Evolutionary conservation across 257 asterid genomes (phyloP).

Genomic region (Nicotiana sylvestris): DNA sequence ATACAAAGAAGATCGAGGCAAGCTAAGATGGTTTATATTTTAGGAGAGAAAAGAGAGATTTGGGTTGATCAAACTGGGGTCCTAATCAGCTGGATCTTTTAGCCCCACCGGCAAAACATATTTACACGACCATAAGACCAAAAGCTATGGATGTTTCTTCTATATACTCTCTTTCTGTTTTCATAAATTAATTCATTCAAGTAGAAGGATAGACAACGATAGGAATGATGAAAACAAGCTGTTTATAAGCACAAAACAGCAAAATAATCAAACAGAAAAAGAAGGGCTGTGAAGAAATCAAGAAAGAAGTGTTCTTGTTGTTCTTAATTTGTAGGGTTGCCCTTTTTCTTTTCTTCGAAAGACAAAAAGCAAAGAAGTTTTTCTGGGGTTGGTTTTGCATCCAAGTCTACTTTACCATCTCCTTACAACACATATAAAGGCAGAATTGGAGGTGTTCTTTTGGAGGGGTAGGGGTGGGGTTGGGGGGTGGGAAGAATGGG

Average conservation of each 20-base stretch:
- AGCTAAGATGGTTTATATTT: too few species aligned
- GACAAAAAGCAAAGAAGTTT: not conserved
- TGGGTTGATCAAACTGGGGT: too few species aligned
- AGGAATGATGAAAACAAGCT: too few species aligned
- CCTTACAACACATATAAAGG: not conserved
- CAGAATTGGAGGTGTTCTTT: not conserved
- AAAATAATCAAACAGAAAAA: too few species aligned
- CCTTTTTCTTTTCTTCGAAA: not conserved
- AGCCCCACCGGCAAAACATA: too few species aligned
- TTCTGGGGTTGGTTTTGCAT: conserved; percentile 38
- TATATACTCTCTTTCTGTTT: too few species aligned
- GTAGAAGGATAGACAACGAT: not conserved
- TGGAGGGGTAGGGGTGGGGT: not conserved
- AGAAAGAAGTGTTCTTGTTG: not conserved
- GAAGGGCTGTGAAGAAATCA: not conserved
- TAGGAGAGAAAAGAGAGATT: too few species aligned
- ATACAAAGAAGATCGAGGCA: too few species aligned
- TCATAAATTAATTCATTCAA: not conserved
- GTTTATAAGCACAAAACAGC: not conserved
- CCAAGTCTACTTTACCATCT: conserved; percentile 12
- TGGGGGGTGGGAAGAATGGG: conserved; percentile 8
- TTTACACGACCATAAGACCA: not conserved
- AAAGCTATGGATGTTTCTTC: not conserved
- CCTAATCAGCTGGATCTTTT: too few species aligned
- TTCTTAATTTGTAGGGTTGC: not conserved